Evolutionary conservation across 441 rosid species (phyloP).

Genomic region (Cnidoscolus chayamansa): DNA sequence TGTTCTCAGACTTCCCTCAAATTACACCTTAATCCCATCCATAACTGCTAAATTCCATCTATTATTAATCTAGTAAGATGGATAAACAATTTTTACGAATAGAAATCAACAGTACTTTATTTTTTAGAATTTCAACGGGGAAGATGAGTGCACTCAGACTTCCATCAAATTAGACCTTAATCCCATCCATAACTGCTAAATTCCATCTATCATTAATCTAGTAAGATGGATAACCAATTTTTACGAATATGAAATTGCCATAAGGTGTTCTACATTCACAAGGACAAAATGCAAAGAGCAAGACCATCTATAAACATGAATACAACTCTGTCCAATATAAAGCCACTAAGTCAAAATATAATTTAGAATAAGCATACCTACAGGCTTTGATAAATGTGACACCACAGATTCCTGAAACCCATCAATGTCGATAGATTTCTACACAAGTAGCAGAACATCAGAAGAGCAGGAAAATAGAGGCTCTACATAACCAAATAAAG

Average conservation of each 20-base stretch:
- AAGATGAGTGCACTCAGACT: not conserved
- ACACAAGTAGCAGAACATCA: constrained; percentile 22
- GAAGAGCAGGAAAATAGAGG: not conserved
- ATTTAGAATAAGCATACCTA: constrained; percentile 45
- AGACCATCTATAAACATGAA: constrained; percentile 1
- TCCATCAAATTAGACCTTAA: not conserved
- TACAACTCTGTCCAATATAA: not conserved
- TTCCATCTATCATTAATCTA: not conserved
- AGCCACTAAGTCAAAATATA: constrained; percentile 12
- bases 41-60: not conserved
- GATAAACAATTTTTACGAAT: not conserved
- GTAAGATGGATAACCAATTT: not conserved
- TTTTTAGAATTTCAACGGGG: no score
- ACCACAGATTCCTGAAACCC: constrained; percentile 35
- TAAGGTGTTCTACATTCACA: not conserved
- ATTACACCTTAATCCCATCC: not conserved
- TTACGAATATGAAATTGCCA: not conserved
- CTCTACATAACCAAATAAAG: not conserved
- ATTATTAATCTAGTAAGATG: not conserved
- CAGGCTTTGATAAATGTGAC: constrained; percentile 28
- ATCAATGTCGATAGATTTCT: constrained; percentile 40
- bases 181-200: not conserved
- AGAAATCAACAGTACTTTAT: not conserved
- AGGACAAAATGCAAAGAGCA: not conserved
- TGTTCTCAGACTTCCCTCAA: not conserved